A percentile compares a stretch with the other conserved stretches of the same genome.
These are phyloP conservation scores for Ascosphaera apis DNA, from an alignment of 2,329 filamentous ascomycete species.

Conservation along the genomic window DNA sequence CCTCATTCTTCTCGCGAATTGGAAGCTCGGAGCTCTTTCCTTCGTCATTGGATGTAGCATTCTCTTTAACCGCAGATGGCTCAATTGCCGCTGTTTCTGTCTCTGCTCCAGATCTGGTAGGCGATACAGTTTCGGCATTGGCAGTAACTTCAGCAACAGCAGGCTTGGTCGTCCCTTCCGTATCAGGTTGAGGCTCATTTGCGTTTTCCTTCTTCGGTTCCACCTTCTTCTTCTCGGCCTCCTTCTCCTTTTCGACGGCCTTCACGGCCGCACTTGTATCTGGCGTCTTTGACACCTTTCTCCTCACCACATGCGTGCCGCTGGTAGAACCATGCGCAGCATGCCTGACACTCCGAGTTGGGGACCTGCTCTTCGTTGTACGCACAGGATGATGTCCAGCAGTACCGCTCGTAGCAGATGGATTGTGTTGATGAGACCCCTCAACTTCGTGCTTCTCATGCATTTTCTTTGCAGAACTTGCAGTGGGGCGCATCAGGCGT, in stretches of 20 bases:
- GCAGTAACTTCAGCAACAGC: background rate
- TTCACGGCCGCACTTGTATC: conserved; percentile 9
- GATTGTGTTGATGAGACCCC: background rate
- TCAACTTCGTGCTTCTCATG: conserved; percentile 23
- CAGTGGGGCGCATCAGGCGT: conserved; percentile 28
- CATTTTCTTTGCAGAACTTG: conserved; percentile 25
- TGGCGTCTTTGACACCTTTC: conserved; percentile 6
- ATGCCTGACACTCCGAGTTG: background rate
- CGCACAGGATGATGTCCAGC: background rate
- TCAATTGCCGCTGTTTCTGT: no score
- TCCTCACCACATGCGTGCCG: background rate
- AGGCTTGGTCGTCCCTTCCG: background rate
- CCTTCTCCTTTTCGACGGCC: conserved; percentile 4
- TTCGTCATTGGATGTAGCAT: no score
- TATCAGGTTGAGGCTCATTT: background rate
- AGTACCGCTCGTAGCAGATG: background rate
- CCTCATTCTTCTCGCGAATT: no score
- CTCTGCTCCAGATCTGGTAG: no score
- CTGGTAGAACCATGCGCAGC: background rate
- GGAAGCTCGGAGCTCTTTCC: no score
- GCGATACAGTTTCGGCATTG: no score
- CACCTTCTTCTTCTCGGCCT: conserved; percentile 5
- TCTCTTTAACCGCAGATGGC: no score
- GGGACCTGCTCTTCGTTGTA: background rate
- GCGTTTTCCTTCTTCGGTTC: background rate